Evolutionary conservation across 345 rosid species (phyloP), one percentile per base, ranked within the genome.

Genomic region (Hevea brasiliensis): DNA sequence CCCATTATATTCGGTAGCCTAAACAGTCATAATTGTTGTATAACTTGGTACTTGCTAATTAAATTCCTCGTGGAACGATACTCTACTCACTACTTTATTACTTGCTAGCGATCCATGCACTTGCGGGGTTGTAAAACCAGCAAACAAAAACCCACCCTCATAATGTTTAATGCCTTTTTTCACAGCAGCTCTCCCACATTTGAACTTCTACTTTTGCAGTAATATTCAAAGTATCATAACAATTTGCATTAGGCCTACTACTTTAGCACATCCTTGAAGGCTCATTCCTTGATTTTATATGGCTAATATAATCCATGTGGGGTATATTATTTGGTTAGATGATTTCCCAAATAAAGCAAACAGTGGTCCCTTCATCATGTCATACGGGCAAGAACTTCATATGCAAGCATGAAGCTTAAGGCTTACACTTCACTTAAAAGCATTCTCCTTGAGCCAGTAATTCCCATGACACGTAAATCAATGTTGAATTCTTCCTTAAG

Each of bases 401-500:
- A 18, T 7, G 37, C 64, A 70, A 56, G 23, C 62, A 40, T 68
- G 58, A 35, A 68, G n/a, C 32, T 35, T 7, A 65, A 6, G 13
- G 76, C 98, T 90, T 93, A 96, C 99, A 58, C 78, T 9, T 93
- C 96, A 89, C 91, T 90, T 77, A 96, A 60, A 70, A 93, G 85
- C 99, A 96, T 96, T 62, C 77, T 81, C 62, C 81, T 86, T 24
- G 95, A 86, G 75, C 98, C 89, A 63, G 87, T 88, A 80, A 96
- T 89, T 76, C 99, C 99, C 97, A 96, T 75, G 55, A 96, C 97
- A 70, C 98, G 97, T 82, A 96, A 80, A 81, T 93, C 99, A 77
- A 96, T 96, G 76, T 93, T 96, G 69, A 91, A 96, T 60, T 93
- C 98, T 81, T 93, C 94, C 85, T 96, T 96, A n/a, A 96, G 98